A percentile compares a stretch with the other conserved stretches of the same genome.
Conservation (phyloP, 352 stramenopile genomes). For the Phytopythium cucurbitacearum region DNA sequence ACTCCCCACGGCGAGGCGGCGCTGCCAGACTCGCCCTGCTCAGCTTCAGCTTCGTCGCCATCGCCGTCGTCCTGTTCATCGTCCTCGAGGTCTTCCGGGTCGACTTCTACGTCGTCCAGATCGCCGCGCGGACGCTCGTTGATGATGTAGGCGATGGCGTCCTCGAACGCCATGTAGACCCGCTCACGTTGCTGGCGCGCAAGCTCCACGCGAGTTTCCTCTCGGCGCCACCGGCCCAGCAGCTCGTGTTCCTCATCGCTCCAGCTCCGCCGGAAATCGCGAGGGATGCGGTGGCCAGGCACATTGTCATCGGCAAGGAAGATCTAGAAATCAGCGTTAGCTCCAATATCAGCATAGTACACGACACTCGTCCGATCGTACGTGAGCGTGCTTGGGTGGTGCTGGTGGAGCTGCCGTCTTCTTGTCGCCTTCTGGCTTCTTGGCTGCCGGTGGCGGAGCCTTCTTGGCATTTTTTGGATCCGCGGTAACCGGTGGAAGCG, state of each 20-base stretch:
- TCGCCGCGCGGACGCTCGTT: conserved; percentile 53
- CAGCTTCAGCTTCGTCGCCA: conserved; percentile 8
- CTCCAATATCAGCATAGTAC: background rate
- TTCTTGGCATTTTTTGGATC: conserved; percentile 34
- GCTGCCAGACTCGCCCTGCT: conserved; percentile 12
- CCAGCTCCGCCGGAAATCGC: conserved; percentile 70
- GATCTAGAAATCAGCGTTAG: background rate
- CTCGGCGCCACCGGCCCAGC: conserved; percentile 35
- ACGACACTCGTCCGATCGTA: conserved; percentile 12
- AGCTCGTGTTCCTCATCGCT: conserved; percentile 49
- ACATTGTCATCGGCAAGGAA: conserved; percentile 5
- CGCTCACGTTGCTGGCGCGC: conserved; percentile 48
- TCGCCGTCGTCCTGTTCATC: conserved; percentile 64
- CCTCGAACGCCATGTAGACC: conserved; percentile 68
- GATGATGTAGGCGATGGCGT: conserved; percentile 65
- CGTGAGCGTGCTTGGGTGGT: conserved; percentile 38
- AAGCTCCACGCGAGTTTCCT: conserved; percentile 49
- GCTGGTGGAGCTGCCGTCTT: conserved; percentile 13
- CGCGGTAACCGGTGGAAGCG: conserved; percentile 12
- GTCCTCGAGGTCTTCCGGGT: conserved; percentile 65
- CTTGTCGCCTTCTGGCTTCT: conserved; percentile 35
- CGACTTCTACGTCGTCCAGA: conserved; percentile 50
- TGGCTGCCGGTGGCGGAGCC: conserved; percentile 14
- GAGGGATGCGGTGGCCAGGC: conserved; percentile 22
- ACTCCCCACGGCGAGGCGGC: conserved; percentile 50